Base-by-base conservation (phyloP, 805 yeast species). In the Clavispora phyllophila region DNA sequence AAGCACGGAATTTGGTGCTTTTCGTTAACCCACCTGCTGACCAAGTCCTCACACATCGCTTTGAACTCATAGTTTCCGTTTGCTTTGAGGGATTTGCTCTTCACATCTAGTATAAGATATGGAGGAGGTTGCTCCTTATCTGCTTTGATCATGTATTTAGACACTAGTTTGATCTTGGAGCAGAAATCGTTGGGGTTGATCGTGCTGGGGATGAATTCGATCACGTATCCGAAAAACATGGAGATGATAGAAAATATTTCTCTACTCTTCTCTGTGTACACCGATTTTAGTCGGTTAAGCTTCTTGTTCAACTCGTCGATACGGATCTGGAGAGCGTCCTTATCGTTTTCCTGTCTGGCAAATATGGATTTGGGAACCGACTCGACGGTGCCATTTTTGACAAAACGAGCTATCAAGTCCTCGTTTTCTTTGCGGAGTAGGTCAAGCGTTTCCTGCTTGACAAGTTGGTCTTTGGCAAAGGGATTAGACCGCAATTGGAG, bases 1-100 rank as follows among this genome's bases (percentile, higher is more conserved):
- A 88, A 83, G 49, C 95, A 84, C 0, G 93, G 85, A 13, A 87
- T 76, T 50, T 85, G 87, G 23, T 74, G 75, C 49, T 79, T 76
- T 33, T 84, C 84, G 33, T 70, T 68, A 2, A 85, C 77, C 89
- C 93, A 87, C 44, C 76, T 75, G 9, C 73, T 62, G 13, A 84
- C 72, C 44, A 87, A 67, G 37, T 76, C 73, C 45, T 76, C 76
- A 45, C 70, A 68, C 24, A 63, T 27, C 9, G 43, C 44, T 44
- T 65, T 68, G 51, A 69, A 68, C 14, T 52, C 73, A 41, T 62
- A 62, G 35, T 56, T 56, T 9, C 72, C 75, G 43, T 68, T 64
- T 3, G 83, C 78, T 52, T 79, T 81, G 48, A 82, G 60, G 1
- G 82, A 70, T 41, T 78, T 75, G 10, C 74, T 65, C 2, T 68